Percentiles rank a stretch among this genome's conserved stretches.
Evolutionary conservation across 2,329 filamentous ascomycete genomes (phyloP).

Genomic region (Immersiporthe knoxdaviesiana): DNA sequence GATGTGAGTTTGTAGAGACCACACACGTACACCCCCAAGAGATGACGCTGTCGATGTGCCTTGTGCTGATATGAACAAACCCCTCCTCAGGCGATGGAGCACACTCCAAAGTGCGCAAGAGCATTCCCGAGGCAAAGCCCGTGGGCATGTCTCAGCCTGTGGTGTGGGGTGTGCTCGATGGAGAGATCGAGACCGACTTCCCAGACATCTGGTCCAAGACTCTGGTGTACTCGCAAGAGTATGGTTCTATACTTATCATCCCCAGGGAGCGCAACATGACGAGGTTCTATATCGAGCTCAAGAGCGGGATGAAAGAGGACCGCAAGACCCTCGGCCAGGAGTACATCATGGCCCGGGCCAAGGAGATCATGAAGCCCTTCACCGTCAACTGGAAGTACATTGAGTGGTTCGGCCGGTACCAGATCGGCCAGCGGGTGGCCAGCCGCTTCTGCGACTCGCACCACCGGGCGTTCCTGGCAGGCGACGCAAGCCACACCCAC

Average conservation of each 20-base stretch:
- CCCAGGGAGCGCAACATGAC: constrained; percentile 63
- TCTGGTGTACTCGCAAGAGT: constrained; percentile 54
- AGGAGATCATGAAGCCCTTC: constrained; percentile 48
- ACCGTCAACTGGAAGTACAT: constrained; percentile 43
- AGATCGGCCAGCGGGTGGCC: constrained; percentile 62
- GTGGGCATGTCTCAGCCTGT: constrained; percentile 43
- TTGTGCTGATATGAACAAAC: constrained; percentile 27
- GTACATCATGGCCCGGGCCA: constrained; percentile 60
- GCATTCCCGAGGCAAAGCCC: constrained; percentile 47
- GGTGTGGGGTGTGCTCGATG: constrained; percentile 62
- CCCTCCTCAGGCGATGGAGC: constrained; percentile 54
- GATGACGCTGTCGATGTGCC: not conserved
- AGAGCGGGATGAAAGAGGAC: constrained; percentile 33
- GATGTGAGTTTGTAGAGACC: constrained; percentile 56
- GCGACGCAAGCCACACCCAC: constrained; percentile 65
- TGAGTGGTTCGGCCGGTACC: constrained; percentile 62
- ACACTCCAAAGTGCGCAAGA: constrained; percentile 56
- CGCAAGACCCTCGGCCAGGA: constrained; percentile 47
- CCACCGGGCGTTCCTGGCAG: constrained; percentile 58
- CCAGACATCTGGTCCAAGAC: constrained; percentile 65
- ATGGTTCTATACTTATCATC: constrained; percentile 62
- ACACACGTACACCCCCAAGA: not conserved
- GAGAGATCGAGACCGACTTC: constrained; percentile 61
- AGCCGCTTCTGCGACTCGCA: constrained; percentile 59
- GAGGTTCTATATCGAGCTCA: constrained; percentile 43